A percentile compares a stretch with the other conserved stretches of the same genome.
phyloP scores from a whole-genome alignment of 164 flowering plant genomes.

The Stephania japonica region DNA sequence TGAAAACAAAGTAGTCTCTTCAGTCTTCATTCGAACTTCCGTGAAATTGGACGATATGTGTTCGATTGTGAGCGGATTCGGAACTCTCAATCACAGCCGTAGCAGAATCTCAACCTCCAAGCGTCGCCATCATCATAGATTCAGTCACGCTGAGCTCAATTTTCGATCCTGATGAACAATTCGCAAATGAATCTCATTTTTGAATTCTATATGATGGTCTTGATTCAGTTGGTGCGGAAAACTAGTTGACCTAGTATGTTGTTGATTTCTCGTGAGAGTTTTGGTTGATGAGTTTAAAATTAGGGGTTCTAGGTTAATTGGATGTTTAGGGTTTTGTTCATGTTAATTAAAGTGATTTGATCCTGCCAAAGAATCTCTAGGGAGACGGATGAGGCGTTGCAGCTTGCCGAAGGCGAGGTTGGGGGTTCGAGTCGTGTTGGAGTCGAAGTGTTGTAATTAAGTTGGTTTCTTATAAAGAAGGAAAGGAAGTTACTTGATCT shows the following conservation, averaged over 20 bases:
- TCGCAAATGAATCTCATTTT: not conserved
- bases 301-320: not conserved
- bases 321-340: not conserved
- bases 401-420: too few species aligned
- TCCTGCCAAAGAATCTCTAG: too few species aligned
- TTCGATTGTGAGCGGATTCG: slow-evolving; percentile 1
- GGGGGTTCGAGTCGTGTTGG: too few species aligned
- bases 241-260: not conserved
- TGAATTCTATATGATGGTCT: not conserved
- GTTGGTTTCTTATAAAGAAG: too few species aligned
- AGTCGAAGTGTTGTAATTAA: too few species aligned
- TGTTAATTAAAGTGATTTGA: not conserved
- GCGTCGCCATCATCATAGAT: not conserved
- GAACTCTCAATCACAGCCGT: not conserved
- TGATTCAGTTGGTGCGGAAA: not conserved
- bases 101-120: slow-evolving; percentile 5
- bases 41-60: not conserved
- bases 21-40: too few species aligned
- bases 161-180: not conserved
- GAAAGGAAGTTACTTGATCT: not conserved
- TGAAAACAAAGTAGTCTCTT: too few species aligned
- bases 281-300: not conserved
- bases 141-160: not conserved
- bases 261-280: not conserved
- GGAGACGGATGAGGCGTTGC: too few species aligned